A percentile compares a stretch with the other conserved stretches of the same genome.
Evolutionary conservation across 2,329 filamentous ascomycete genomes (phyloP).

Genomic region (Celoporthe dispersa): DNA sequence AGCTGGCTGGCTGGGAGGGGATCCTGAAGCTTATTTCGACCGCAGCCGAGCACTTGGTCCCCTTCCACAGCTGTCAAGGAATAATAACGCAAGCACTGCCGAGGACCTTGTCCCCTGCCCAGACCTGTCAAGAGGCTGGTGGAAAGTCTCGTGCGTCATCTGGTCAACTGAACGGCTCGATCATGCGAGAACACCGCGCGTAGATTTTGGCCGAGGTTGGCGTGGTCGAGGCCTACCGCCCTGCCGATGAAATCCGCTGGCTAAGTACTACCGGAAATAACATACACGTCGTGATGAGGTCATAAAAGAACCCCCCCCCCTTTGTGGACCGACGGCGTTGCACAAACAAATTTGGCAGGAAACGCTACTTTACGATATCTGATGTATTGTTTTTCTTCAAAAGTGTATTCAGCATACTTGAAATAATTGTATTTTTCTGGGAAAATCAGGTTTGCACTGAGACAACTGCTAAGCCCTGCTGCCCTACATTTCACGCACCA

Average conservation of each 20-base stretch:
- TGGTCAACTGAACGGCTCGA: conserved; percentile 13
- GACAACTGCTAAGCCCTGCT: neutral
- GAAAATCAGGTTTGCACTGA: neutral
- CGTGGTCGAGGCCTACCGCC: neutral
- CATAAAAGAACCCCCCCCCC: neutral
- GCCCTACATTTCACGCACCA: neutral
- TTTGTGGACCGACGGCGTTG: neutral
- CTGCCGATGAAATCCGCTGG: neutral
- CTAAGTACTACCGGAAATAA: neutral
- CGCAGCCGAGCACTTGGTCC: neutral
- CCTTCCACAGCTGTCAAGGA: neutral
- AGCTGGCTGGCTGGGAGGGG: neutral
- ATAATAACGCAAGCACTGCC: too few relatives aligned
- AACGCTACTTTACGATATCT: neutral
- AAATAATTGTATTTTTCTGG: neutral
- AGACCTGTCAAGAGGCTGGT: neutral
- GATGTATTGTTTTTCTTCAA: neutral
- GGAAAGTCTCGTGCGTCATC: conserved; percentile 22
- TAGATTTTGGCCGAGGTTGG: neutral
- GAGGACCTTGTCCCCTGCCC: neutral
- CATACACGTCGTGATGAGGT: neutral
- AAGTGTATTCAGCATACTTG: neutral
- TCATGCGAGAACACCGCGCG: neutral
- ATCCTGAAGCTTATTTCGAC: conserved; percentile 27
- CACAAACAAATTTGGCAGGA: neutral